A percentile compares a stretch with the other conserved stretches of the same genome.
These are phyloP conservation scores for Colletotrichum limetticola DNA, from an alignment of 2,329 filamentous ascomycete species.

Conservation along the genomic window DNA sequence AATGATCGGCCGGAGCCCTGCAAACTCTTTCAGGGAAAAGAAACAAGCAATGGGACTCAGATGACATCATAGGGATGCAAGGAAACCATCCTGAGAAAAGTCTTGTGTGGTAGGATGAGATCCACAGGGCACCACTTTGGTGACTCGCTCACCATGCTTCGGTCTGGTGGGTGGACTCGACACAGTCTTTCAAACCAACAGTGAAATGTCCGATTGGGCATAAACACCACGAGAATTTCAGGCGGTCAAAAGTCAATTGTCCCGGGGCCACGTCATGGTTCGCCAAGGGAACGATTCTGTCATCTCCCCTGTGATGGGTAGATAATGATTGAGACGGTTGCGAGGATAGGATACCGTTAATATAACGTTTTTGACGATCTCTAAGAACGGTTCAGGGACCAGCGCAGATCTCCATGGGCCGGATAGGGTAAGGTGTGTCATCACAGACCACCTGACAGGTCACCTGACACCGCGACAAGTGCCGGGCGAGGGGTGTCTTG, in stretches of 20 bases:
- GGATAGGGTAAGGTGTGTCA: not conserved
- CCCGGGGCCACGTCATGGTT: constrained; percentile 4
- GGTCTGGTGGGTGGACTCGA: not conserved
- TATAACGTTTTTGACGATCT: constrained; percentile 27
- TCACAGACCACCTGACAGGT: not conserved
- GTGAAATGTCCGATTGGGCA: not conserved
- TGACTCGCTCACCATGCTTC: not conserved
- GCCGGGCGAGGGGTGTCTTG: constrained; percentile 1
- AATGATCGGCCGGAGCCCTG: constrained; percentile 25
- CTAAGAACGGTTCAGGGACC: constrained; percentile 1
- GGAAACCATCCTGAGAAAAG: not conserved
- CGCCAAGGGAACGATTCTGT: not conserved
- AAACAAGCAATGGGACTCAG: constrained; percentile 19
- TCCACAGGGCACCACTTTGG: not conserved
- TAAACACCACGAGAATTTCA: not conserved
- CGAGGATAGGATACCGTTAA: constrained; percentile 14
- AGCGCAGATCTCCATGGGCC: not conserved
- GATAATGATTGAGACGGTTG: not conserved
- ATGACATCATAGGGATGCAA: constrained; percentile 23
- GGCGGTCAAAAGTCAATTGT: constrained; percentile 14
- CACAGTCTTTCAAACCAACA: not conserved
- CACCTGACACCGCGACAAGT: constrained; percentile 33
- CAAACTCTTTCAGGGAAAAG: constrained; percentile 7
- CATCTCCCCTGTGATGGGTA: not conserved
- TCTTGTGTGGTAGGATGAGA: not conserved